phyloP scores from a whole-genome alignment of 345 rosid genomes.

The Eucalyptus camaldulensis region DNA sequence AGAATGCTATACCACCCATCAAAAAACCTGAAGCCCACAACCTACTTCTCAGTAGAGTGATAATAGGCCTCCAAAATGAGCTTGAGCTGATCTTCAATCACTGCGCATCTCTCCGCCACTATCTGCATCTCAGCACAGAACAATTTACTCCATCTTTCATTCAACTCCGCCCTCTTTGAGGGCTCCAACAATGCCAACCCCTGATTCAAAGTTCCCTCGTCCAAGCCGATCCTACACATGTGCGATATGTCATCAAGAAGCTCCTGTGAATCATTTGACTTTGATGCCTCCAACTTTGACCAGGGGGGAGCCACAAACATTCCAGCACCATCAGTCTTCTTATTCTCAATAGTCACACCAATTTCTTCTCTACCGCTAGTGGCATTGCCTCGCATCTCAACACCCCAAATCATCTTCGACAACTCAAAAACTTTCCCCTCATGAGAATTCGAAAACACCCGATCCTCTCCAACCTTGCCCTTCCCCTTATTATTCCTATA shows the following conservation, averaged over 20 bases:
- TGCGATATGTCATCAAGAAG: not conserved
- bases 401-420: not conserved
- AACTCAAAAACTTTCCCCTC: not conserved
- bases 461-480: not conserved
- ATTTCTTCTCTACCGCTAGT: not conserved
- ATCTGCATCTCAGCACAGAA: not conserved
- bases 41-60: not conserved
- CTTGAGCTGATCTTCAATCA: not conserved
- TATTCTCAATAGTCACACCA: not conserved
- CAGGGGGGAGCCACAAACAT: not conserved
- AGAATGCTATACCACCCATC: not conserved
- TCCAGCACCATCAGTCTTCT: not conserved
- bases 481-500: not conserved
- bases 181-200: not conserved
- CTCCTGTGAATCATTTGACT: not conserved
- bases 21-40: not conserved
- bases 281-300: not conserved
- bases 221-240: not conserved
- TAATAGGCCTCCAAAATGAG: not conserved
- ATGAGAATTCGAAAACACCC: not conserved
- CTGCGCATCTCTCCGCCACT: not conserved
- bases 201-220: not conserved
- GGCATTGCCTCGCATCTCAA: not conserved
- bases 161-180: not conserved
- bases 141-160: conserved; percentile 1